Base-by-base conservation (phyloP, 108 stramenopile genomes). In the Cyclotella cryptica region DNA sequence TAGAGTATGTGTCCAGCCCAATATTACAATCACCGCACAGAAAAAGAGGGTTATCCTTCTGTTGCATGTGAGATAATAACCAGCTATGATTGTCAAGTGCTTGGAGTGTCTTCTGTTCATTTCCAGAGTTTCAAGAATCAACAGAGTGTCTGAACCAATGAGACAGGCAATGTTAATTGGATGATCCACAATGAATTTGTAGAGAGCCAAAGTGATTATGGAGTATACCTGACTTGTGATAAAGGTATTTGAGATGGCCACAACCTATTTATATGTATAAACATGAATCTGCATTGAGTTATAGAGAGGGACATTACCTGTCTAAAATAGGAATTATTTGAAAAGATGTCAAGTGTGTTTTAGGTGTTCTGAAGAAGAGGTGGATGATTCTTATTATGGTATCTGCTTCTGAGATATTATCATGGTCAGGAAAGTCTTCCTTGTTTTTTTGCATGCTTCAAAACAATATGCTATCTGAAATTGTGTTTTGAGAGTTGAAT, bases 271-370 rank as follows among this genome's bases (percentile, higher is more conserved):
- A 66, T 21, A 75, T 83, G 1, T 68, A 44, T 24, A 74, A 64
- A 47, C 15, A 58, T 65, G 27, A 29, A 1, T 11, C 18, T 22
- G 59, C n/a, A n/a, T n/a, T 15, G 10, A 15, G 21, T 0, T n/a
- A 43, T 10, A 15, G 14, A 44, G 14, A 66, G 0, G 65, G 65
- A 17, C 58, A 66, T 15, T 75, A 66, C 26, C 53, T 43, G 3
- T 21, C 52, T 4, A 75, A 75, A 19, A 10, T 84, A 7, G 83
- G 84, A 63, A 81, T 80, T 53, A 10, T 84, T 21, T 29, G 86
- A 10, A 87, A 87, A 39, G 83, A 84, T 78, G 83, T 84, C 3
- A 83, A 87, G 66, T 87, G 74, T 44, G 57, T 71, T 14, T 83
- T 62, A 54, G 75, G 69, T 0, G 69, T 66, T 41, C 24, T 71